These are phyloP conservation scores for Lecanosticta acicola DNA, from an alignment of 2,329 filamentous ascomycete species.

Conservation along the genomic window DNA sequence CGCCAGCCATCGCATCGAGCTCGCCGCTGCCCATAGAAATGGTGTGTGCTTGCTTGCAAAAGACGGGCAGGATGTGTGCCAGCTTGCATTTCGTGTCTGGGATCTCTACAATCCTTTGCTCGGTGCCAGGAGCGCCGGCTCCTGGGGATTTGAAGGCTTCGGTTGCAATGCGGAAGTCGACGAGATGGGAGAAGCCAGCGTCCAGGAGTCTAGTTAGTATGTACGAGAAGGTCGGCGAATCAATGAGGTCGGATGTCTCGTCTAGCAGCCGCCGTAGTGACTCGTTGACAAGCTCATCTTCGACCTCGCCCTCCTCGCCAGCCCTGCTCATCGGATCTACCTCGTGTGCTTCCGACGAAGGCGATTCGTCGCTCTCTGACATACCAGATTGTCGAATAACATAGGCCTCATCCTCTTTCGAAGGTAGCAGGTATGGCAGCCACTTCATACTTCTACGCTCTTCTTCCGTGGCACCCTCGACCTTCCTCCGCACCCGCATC, in stretches of 20 bases:
- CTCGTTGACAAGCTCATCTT: constrained; percentile 44
- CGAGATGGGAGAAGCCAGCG: constrained; percentile 74
- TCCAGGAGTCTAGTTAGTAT: constrained; percentile 84
- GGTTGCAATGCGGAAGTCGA: constrained; percentile 73
- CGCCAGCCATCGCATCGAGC: constrained; percentile 41
- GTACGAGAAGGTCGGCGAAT: constrained; percentile 83
- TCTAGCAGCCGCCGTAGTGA: constrained; percentile 80
- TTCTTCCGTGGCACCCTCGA: constrained; percentile 68
- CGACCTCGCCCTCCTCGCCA: constrained; percentile 22
- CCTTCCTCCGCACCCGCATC: constrained; percentile 72
- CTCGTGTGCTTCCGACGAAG: constrained; percentile 18
- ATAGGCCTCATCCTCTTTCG: constrained; percentile 68
- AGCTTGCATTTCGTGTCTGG: constrained; percentile 60
- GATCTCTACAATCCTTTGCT: constrained; percentile 48
- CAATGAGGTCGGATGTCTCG: constrained; percentile 91
- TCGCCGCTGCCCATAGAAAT: constrained; percentile 74
- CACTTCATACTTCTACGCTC: constrained; percentile 64
- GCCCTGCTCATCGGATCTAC: constrained; percentile 17
- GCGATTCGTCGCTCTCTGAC: constrained; percentile 35
- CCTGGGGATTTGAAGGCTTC: constrained; percentile 63
- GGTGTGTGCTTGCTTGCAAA: constrained; percentile 82
- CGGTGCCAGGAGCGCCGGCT: constrained; percentile 40
- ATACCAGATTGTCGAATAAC: constrained; percentile 85
- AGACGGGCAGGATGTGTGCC: constrained; percentile 81
- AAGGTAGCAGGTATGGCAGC: constrained; percentile 79